phyloP scores from a whole-genome alignment of 73 alveolate species.

The Tetrahymena elliotti region DNA sequence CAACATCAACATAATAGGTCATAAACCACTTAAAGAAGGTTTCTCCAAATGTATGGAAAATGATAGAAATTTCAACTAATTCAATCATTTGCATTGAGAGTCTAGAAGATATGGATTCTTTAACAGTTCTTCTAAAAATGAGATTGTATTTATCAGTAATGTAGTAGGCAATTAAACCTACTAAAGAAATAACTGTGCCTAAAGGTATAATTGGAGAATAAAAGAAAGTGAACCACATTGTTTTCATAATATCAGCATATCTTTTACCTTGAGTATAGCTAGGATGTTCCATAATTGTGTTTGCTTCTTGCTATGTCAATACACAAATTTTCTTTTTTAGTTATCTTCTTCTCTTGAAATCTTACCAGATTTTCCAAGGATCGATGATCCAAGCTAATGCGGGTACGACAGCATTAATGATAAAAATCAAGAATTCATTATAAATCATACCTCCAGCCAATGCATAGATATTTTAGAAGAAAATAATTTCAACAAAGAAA shows the following conservation, averaged over 20 bases:
- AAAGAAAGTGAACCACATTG: slow-evolving; percentile 46
- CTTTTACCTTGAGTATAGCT: slow-evolving; percentile 35
- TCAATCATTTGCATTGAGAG: slow-evolving; percentile 31
- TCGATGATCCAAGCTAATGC: slow-evolving; percentile 35
- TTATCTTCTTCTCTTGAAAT: slow-evolving; percentile 3
- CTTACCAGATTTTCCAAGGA: slow-evolving; percentile 38
- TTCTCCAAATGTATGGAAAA: slow-evolving; percentile 26
- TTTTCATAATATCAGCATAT: slow-evolving; percentile 44
- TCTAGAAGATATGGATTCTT: slow-evolving; percentile 19
- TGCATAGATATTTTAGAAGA: slow-evolving; percentile 13
- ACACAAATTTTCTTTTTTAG: slow-evolving; percentile 22
- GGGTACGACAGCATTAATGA: slow-evolving; percentile 33
- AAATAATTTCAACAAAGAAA: slow-evolving; percentile 15
- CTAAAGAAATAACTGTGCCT: slow-evolving; percentile 13
- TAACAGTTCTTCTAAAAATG: slow-evolving; percentile 26
- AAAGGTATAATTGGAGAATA: slow-evolving; percentile 32
- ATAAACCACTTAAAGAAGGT: slow-evolving; percentile 8
- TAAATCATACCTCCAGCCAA: slow-evolving; percentile 41
- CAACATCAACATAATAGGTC: slow-evolving; percentile 10
- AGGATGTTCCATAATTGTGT: slow-evolving; percentile 39
- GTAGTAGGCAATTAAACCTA: slow-evolving; percentile 22
- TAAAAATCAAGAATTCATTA: slow-evolving; percentile 30
- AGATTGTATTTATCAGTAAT: slow-evolving; percentile 31
- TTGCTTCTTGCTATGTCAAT: slow-evolving; percentile 21
- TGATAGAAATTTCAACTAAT: slow-evolving; percentile 9